Percentiles rank a stretch among this genome's conserved stretches.
phyloP scores from a whole-genome alignment of 805 yeast genomes.

The Cyberlindnera maritima region DNA sequence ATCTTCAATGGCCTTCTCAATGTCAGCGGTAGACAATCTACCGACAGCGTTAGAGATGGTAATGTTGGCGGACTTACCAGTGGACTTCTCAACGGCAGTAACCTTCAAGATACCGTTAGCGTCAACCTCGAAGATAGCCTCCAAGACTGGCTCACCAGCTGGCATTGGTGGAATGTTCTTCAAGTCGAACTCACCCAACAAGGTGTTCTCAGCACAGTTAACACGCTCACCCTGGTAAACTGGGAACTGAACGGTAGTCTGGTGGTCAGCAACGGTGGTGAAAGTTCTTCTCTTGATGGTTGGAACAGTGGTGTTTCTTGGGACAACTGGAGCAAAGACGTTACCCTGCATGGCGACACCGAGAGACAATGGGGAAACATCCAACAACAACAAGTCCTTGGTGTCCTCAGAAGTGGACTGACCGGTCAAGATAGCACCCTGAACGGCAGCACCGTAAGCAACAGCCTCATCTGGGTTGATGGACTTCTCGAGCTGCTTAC shows the following conservation, averaged over 20 bases:
- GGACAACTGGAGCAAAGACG: slow-evolving; percentile 97
- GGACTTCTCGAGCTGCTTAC: slow-evolving; percentile 94
- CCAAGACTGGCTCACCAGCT: slow-evolving; percentile 99
- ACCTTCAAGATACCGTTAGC: slow-evolving; percentile 99
- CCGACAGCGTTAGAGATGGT: slow-evolving; percentile 99
- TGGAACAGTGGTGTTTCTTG: slow-evolving; percentile 99
- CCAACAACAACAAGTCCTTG: slow-evolving; percentile 91
- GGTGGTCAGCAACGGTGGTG: slow-evolving; percentile 98
- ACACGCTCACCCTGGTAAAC: slow-evolving; percentile 99
- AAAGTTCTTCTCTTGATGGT: slow-evolving; percentile 98
- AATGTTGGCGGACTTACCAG: slow-evolving; percentile 97
- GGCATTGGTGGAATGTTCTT: slow-evolving; percentile 97
- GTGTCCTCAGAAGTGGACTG: slow-evolving; percentile 86
- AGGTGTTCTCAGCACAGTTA: slow-evolving; percentile 95
- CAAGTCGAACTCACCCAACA: slow-evolving; percentile 97
- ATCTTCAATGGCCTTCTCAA: slow-evolving; percentile 97
- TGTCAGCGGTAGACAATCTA: slow-evolving; percentile 93
- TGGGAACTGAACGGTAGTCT: slow-evolving; percentile 98
- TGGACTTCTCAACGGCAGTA: slow-evolving; percentile 97
- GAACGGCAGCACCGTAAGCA: slow-evolving; percentile 99
- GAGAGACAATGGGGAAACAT: slow-evolving; percentile 96
- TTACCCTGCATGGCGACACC: slow-evolving; percentile 99
- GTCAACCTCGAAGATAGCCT: slow-evolving; percentile 98
- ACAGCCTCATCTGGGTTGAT: slow-evolving; percentile 99
- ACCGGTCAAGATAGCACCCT: slow-evolving; percentile 98